Conservation (phyloP, 164 flowering plant species). For the Vitis vinifera region DNA sequence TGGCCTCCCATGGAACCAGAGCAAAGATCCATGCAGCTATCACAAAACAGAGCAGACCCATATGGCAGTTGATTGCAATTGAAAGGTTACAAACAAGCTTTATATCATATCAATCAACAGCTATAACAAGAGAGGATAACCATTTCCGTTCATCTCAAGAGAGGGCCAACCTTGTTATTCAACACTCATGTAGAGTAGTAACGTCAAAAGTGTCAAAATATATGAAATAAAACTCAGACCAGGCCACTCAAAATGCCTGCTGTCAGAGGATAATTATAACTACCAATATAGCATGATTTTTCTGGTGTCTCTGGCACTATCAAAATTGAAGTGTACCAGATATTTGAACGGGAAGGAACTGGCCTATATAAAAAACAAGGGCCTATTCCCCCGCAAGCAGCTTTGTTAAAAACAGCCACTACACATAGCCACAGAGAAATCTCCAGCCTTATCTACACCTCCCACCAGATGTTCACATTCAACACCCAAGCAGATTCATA, state of each 20-base stretch:
- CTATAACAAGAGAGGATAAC: neutral
- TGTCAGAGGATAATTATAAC: neutral
- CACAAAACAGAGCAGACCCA: too few relatives aligned
- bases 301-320: neutral
- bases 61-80: too few relatives aligned
- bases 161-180: neutral
- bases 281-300: neutral
- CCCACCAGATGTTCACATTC: slow-evolving; percentile 14
- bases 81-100: too few relatives aligned
- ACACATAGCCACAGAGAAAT: slow-evolving; percentile 15
- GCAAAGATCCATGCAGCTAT: too few relatives aligned
- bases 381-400: slow-evolving; percentile 49
- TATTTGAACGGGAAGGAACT: slow-evolving; percentile 23
- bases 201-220: too few relatives aligned
- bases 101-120: too few relatives aligned
- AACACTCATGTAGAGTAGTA: too few relatives aligned
- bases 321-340: neutral
- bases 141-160: neutral
- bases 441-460: slow-evolving; percentile 24
- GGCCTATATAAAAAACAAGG: slow-evolving; percentile 40
- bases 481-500: neutral
- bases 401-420: slow-evolving; percentile 45
- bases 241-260: slow-evolving; percentile 21
- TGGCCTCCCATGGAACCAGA: too few relatives aligned
- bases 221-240: neutral